Evolutionary conservation across 176 grass and related monocot genomes (phyloP).

Genomic region (Rhipidocladum racemiflorum): DNA sequence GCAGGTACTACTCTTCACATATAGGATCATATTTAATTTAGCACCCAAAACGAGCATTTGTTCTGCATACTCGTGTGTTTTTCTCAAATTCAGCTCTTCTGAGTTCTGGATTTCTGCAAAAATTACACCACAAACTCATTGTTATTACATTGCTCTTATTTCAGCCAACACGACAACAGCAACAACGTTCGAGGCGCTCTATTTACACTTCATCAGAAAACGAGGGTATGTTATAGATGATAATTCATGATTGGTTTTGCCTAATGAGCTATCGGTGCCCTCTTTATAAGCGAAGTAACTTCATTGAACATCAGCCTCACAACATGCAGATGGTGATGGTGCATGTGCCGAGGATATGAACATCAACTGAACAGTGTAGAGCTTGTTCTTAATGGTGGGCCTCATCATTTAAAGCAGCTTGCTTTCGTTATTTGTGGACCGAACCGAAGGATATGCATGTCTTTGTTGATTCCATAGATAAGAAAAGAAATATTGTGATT

Average conservation of each 20-base stretch:
- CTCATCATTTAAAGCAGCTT: not conserved
- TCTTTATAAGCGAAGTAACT: not conserved
- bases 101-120: not conserved
- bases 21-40: constrained; percentile 30
- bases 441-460: not conserved
- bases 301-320: not conserved
- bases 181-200: constrained; percentile 67
- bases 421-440: constrained; percentile 1
- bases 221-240: constrained; percentile 46
- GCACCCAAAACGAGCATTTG: not conserved
- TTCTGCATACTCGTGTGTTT: not conserved
- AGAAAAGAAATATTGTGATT: constrained; percentile 26
- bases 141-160: constrained; percentile 15
- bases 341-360: constrained; percentile 62
- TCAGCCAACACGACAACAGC: constrained; percentile 80
- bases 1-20: constrained; percentile 45
- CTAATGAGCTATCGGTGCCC: not conserved
- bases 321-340: constrained; percentile 55
- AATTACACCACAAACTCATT: not conserved
- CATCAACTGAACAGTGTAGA: constrained; percentile 42
- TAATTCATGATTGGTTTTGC: not conserved
- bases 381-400: not conserved
- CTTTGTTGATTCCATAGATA: constrained; percentile 26
- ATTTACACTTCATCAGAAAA: constrained; percentile 62
- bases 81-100: not conserved